Conservation (phyloP, 768 basidiomycete species). For the Mycena polygramma region DNA sequence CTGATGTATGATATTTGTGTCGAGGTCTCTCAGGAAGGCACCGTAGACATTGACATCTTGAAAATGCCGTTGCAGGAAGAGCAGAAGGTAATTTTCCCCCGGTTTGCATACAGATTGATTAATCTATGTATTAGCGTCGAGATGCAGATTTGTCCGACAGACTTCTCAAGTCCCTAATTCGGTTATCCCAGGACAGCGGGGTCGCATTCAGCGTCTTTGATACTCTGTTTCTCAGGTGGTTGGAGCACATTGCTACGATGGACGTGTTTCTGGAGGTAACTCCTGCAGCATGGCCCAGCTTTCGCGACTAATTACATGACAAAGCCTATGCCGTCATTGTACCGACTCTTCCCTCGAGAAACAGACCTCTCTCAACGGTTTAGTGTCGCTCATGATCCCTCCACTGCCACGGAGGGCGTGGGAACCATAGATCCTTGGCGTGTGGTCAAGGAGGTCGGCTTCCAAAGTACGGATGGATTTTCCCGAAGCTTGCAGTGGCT, state of each 20-base stretch:
- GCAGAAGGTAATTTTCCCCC: slow-evolving; percentile 32
- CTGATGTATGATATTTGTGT: slow-evolving; percentile 67
- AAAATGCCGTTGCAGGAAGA: slow-evolving; percentile 18
- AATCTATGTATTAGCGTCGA: slow-evolving; percentile 34
- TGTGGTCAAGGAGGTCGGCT: slow-evolving; percentile 58
- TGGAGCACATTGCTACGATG: slow-evolving; percentile 57
- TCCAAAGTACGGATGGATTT: slow-evolving; percentile 58
- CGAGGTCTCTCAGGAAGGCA: slow-evolving; percentile 56
- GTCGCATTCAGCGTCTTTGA: slow-evolving; percentile 72
- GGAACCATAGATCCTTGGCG: slow-evolving; percentile 67
- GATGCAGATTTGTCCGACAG: slow-evolving; percentile 51
- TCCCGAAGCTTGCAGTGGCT: slow-evolving; percentile 70
- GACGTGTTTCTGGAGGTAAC: slow-evolving; percentile 56
- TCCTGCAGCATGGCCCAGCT: slow-evolving; percentile 7
- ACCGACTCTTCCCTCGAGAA: slow-evolving; percentile 70
- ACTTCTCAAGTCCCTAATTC: slow-evolving; percentile 65
- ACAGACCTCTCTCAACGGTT: slow-evolving; percentile 56
- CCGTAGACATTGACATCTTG: slow-evolving; percentile 32
- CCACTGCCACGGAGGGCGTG: slow-evolving; percentile 45
- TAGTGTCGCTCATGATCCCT: slow-evolving; percentile 51
- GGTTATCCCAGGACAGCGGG: slow-evolving; percentile 61
- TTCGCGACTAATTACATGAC: neutral
- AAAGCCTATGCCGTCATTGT: slow-evolving; percentile 67
- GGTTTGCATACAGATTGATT: slow-evolving; percentile 1
- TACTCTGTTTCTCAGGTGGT: slow-evolving; percentile 70